These are phyloP conservation scores for Xylaria cubensis DNA, from an alignment of 495 filamentous ascomycete species.

Conservation along the genomic window DNA sequence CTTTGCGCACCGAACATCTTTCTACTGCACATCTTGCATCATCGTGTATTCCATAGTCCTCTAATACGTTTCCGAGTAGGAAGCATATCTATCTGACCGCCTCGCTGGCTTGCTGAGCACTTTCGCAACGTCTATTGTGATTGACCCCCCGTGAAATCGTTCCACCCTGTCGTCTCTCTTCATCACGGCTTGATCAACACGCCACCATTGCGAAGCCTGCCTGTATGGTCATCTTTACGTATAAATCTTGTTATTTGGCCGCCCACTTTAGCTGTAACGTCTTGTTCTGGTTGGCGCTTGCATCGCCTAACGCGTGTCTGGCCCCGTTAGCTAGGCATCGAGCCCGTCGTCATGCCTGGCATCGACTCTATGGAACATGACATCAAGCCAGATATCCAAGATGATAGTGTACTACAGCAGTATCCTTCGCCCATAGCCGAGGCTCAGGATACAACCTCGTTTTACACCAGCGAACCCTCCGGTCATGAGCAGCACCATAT, in stretches of 20 bases:
- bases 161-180: slow-evolving; percentile 8
- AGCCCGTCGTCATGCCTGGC: slow-evolving; percentile 34
- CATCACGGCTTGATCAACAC: slow-evolving; percentile 1
- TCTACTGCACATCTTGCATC: slow-evolving; percentile 6
- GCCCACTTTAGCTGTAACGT: slow-evolving; percentile 20
- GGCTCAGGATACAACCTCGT: slow-evolving; percentile 24
- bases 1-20: not conserved
- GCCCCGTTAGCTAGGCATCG: slow-evolving; percentile 24
- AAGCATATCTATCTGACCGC: slow-evolving; percentile 11
- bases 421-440: slow-evolving; percentile 33
- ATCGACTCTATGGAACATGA: slow-evolving; percentile 38
- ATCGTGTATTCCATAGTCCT: slow-evolving; percentile 22
- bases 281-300: slow-evolving; percentile 22
- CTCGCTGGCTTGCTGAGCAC: slow-evolving; percentile 19
- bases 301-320: slow-evolving; percentile 29
- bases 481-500: slow-evolving; percentile 19
- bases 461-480: slow-evolving; percentile 29
- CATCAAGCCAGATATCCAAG: slow-evolving; percentile 32
- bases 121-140: slow-evolving; percentile 20
- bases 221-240: not conserved
- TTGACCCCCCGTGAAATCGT: slow-evolving; percentile 16
- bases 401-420: slow-evolving; percentile 34
- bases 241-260: not conserved
- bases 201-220: slow-evolving; percentile 14
- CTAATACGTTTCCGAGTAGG: slow-evolving; percentile 28